These are phyloP conservation scores for Phytophthora agathidicida DNA, from an alignment of 352 stramenopile species.

Conservation along the genomic window DNA sequence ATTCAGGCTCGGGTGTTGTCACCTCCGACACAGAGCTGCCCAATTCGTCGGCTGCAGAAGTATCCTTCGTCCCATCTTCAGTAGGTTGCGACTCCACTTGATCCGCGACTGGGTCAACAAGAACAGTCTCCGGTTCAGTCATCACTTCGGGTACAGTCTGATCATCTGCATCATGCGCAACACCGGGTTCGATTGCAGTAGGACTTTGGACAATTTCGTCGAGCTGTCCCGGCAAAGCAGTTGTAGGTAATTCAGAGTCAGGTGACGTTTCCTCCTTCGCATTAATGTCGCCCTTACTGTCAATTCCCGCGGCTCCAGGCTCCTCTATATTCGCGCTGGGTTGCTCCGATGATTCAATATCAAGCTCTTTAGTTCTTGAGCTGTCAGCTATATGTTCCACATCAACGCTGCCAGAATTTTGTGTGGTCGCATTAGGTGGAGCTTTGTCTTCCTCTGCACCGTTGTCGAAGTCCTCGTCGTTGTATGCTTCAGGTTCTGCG, in stretches of 20 bases:
- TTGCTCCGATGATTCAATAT: background rate
- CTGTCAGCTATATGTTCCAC: slow-evolving; percentile 1
- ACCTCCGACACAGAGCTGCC: background rate
- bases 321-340: background rate
- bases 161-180: background rate
- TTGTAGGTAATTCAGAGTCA: slow-evolving; percentile 3
- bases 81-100: background rate
- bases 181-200: background rate
- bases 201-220: background rate
- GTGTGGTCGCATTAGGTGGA: background rate
- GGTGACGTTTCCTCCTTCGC: background rate
- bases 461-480: slow-evolving; percentile 33
- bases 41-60: slow-evolving; percentile 1
- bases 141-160: background rate
- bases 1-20: background rate
- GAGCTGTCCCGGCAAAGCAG: background rate
- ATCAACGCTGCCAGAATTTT: background rate
- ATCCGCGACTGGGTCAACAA: background rate
- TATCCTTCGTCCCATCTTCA: background rate
- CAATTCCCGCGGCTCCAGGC: background rate
- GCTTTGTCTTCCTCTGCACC: slow-evolving; percentile 3
- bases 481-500: slow-evolving; percentile 14
- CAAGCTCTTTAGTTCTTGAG: background rate
- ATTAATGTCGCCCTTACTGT: background rate
- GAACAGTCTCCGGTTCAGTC: background rate